Evolutionary conservation across 768 basidiomycete species (phyloP).

Genomic region (Kwoniella sp.): DNA sequence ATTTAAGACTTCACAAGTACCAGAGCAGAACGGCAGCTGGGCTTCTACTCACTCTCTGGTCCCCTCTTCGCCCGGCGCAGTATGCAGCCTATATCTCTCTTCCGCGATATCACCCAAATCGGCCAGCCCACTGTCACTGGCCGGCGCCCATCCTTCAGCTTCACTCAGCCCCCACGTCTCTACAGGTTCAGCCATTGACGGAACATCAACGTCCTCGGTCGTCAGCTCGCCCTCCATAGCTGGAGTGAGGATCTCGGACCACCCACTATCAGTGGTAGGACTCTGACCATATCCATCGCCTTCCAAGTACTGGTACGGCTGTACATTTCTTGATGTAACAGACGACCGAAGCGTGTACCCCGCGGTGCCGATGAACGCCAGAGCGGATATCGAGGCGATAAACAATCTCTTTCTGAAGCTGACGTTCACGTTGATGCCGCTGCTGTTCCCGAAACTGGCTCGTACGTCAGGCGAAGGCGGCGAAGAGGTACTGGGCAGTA

Average conservation of each 20-base stretch:
- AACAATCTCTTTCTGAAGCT: conserved; percentile 11
- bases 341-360: conserved; percentile 4
- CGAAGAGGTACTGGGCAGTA: conserved; percentile 9
- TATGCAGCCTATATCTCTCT: conserved; percentile 26
- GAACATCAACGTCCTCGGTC: background rate
- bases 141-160: conserved; percentile 31
- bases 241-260: background rate
- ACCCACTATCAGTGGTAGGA: background rate
- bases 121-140: conserved; percentile 1
- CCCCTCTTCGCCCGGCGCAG: conserved; percentile 18
- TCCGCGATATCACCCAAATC: conserved; percentile 37
- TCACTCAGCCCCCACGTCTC: conserved; percentile 30
- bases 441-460: background rate
- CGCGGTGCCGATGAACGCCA: conserved; percentile 2
- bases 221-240: background rate
- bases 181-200: background rate
- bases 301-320: no score
- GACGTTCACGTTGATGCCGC: background rate
- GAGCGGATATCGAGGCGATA: conserved; percentile 2
- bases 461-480: conserved; percentile 9
- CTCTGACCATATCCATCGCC: background rate
- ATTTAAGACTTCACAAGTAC: background rate
- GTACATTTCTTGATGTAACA: background rate
- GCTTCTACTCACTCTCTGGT: conserved; percentile 25
- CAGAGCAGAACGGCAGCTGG: no score